phyloP scores from a whole-genome alignment of 106 monocot genomes.

The Iris macrosiphon region DNA sequence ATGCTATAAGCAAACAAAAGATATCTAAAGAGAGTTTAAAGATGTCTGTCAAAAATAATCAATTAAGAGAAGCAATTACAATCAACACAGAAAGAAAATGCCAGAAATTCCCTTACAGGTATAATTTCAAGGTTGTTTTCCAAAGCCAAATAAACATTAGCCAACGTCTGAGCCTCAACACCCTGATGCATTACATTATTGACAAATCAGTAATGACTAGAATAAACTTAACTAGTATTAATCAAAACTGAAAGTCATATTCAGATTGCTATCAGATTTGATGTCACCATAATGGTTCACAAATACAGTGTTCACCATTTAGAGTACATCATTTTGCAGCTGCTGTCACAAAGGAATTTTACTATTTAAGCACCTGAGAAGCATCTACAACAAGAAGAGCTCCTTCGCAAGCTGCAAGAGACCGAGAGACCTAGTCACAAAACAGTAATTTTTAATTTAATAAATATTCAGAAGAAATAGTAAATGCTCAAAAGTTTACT shows the following conservation, averaged over 20 bases:
- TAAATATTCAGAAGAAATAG: not conserved
- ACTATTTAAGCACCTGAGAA: constrained; percentile 78
- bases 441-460: not conserved
- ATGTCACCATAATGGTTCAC: not conserved
- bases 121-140: constrained; percentile 96
- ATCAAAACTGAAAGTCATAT: not conserved
- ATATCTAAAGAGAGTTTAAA: too few relatives aligned
- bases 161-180: constrained; percentile 96
- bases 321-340: constrained; percentile 4
- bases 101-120: constrained; percentile 50
- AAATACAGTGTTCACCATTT: not conserved
- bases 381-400: constrained; percentile 98
- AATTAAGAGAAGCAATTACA: too few relatives aligned
- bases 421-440: constrained; percentile 77
- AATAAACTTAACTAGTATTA: not conserved
- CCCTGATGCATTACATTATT: constrained; percentile 49
- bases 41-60: too few relatives aligned
- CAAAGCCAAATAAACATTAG: constrained; percentile 96
- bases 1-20: too few relatives aligned
- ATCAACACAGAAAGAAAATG: too few relatives aligned
- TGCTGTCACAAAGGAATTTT: constrained; percentile 20
- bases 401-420: constrained; percentile 98
- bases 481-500: not conserved
- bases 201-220: not conserved
- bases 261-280: not conserved